These are phyloP conservation scores for Populus hybrid DNA, from an alignment of 441 rosid species.

Conservation along the genomic window DNA sequence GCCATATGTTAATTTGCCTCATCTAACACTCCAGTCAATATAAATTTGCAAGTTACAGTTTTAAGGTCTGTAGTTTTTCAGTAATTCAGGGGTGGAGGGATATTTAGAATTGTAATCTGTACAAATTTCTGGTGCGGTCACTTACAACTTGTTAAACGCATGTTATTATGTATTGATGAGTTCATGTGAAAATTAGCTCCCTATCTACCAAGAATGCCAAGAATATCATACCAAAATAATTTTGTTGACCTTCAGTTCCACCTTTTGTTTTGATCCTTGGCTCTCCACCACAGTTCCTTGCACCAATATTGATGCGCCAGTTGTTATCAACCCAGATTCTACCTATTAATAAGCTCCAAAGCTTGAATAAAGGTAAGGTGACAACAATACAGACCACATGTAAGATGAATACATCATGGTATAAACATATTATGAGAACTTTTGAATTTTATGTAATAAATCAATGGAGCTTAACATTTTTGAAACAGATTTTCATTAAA, in stretches of 20 bases:
- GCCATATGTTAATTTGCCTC: background rate
- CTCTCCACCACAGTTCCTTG: constrained; percentile 82
- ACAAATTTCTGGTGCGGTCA: background rate
- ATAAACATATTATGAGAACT: background rate
- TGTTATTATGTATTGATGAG: background rate
- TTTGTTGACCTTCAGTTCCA: constrained; percentile 80
- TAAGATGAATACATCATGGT: background rate
- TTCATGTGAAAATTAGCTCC: background rate
- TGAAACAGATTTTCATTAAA: background rate
- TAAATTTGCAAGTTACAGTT: background rate
- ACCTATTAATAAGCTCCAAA: constrained; percentile 42
- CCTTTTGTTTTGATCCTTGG: constrained; percentile 88
- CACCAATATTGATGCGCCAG: constrained; percentile 86
- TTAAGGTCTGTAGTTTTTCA: background rate
- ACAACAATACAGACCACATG: background rate
- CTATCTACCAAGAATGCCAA: constrained; percentile 7
- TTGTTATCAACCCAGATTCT: constrained; percentile 69
- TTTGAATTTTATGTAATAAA: background rate
- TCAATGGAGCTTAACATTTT: background rate
- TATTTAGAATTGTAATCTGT: background rate
- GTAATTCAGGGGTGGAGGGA: background rate
- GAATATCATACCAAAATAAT: constrained; percentile 55
- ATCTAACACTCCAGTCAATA: background rate
- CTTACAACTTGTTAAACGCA: background rate
- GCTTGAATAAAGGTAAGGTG: constrained; percentile 23